Evolutionary conservation across 2,329 filamentous ascomycete genomes (phyloP).

Genomic region (Penicillium glabrum): DNA sequence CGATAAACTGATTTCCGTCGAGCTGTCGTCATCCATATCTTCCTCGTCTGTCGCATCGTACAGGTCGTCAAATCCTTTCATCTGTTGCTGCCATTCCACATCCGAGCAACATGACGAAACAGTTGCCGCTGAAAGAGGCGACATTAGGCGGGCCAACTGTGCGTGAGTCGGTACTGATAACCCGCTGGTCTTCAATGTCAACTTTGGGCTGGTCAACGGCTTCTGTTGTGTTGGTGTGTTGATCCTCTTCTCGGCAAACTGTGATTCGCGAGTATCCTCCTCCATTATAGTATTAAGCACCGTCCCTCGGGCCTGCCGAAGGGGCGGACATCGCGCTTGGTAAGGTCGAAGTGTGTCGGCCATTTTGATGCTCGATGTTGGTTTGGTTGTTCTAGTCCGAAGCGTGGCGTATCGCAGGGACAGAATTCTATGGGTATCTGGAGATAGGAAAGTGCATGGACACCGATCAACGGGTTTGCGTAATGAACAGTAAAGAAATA

Average conservation of each 20-base stretch:
- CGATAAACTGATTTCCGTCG: slow-evolving; percentile 49
- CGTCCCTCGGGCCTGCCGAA: slow-evolving; percentile 59
- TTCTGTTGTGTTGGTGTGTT: slow-evolving; percentile 4
- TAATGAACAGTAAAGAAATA: slow-evolving; percentile 8
- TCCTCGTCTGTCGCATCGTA: slow-evolving; percentile 87
- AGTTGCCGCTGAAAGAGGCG: slow-evolving; percentile 33
- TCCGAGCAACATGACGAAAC: slow-evolving; percentile 43
- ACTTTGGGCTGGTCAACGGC: slow-evolving; percentile 26
- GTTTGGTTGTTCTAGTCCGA: slow-evolving; percentile 11
- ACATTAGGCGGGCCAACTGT: slow-evolving; percentile 28
- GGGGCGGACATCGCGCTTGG: slow-evolving; percentile 52
- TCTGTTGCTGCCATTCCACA: slow-evolving; percentile 64
- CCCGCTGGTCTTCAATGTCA: slow-evolving; percentile 36
- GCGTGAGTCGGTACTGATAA: slow-evolving; percentile 23
- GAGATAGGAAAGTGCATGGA: slow-evolving; percentile 21
- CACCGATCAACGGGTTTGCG: slow-evolving; percentile 34
- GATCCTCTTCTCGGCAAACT: slow-evolving; percentile 18
- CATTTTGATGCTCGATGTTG: slow-evolving; percentile 43
- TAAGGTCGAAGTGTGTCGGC: slow-evolving; percentile 49
- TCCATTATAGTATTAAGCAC: slow-evolving; percentile 66
- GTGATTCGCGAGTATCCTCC: slow-evolving; percentile 42
- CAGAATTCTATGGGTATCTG: slow-evolving; percentile 29
- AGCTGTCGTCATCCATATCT: slow-evolving; percentile 28
- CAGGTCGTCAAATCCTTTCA: slow-evolving; percentile 77
- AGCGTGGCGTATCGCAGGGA: not conserved